Conservation (phyloP, 495 filamentous ascomycete genomes). For the Aspergillus leporis region DNA sequence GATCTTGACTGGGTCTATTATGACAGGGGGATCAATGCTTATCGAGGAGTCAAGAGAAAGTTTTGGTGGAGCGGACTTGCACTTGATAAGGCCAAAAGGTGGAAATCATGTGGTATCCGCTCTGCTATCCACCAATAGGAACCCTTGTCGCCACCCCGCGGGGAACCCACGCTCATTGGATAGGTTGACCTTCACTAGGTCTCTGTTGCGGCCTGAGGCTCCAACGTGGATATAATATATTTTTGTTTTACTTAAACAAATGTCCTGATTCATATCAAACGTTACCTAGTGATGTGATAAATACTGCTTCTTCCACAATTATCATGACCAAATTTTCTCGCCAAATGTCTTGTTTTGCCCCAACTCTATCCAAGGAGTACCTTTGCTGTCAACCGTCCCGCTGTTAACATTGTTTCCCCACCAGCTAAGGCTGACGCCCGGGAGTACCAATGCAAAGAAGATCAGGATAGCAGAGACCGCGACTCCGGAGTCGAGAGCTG, state of each 20-base stretch:
- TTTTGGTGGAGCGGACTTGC: not conserved
- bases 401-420: constrained; percentile 74
- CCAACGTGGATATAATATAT: too few species aligned
- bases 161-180: constrained; percentile 5
- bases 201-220: too few species aligned
- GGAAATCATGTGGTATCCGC: not conserved
- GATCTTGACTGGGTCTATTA: not conserved
- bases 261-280: not conserved
- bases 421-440: constrained; percentile 65
- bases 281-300: not conserved
- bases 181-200: not conserved
- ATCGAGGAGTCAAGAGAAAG: constrained; percentile 2
- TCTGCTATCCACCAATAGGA: constrained; percentile 5
- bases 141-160: not conserved
- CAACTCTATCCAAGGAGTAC: constrained; percentile 19
- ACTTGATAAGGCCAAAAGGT: not conserved
- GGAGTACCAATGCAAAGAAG: constrained; percentile 79
- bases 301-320: not conserved
- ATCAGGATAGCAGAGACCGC: constrained; percentile 78
- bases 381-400: constrained; percentile 21
- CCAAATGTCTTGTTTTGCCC: constrained; percentile 21
- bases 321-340: constrained; percentile 17
- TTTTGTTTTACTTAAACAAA: too few species aligned
- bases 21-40: not conserved
- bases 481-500: constrained; percentile 78